These are phyloP conservation scores for Curvularia lunata DNA, from an alignment of 2,329 filamentous ascomycete genomes.

Conservation along the genomic window DNA sequence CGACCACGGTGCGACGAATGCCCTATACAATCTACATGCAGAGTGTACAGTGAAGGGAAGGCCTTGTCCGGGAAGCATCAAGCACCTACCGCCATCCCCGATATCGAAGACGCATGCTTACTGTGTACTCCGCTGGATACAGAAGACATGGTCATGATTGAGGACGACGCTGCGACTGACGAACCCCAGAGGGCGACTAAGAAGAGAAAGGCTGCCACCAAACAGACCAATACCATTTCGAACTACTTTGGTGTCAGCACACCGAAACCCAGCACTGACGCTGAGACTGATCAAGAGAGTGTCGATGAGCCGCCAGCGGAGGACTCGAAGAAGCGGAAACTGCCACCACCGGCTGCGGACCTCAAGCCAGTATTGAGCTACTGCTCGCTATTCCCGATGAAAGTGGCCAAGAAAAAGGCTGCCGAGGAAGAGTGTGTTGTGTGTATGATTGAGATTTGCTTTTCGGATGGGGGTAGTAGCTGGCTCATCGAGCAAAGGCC, in stretches of 20 bases:
- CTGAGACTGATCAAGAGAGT: conserved; percentile 13
- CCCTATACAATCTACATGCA: conserved; percentile 43
- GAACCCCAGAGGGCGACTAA: conserved; percentile 22
- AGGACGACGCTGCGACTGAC: conserved; percentile 25
- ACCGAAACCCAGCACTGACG: conserved; percentile 20
- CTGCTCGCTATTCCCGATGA: conserved; percentile 47
- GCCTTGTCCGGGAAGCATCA: conserved; percentile 26
- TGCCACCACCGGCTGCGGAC: conserved; percentile 7
- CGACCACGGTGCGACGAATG: conserved; percentile 61
- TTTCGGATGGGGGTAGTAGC: conserved; percentile 23
- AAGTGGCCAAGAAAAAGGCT: conserved; percentile 43
- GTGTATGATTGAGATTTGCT: conserved; percentile 36
- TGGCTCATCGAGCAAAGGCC: conserved; percentile 48
- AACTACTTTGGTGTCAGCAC: conserved; percentile 38
- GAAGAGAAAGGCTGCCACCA: conserved; percentile 32
- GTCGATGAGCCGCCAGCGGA: conserved; percentile 1
- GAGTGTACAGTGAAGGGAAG: conserved; percentile 42
- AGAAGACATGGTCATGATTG: conserved; percentile 36
- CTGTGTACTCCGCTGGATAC: conserved; percentile 39
- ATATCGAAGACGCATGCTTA: conserved; percentile 44
- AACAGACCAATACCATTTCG: conserved; percentile 37
- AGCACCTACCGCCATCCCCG: conserved; percentile 16
- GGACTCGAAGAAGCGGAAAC: conserved; percentile 36
- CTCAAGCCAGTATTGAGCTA: conserved; percentile 31
- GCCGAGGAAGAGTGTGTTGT: conserved; percentile 44